phyloP scores from a whole-genome alignment of 306 rosid species.

The Mimosa pudica region DNA sequence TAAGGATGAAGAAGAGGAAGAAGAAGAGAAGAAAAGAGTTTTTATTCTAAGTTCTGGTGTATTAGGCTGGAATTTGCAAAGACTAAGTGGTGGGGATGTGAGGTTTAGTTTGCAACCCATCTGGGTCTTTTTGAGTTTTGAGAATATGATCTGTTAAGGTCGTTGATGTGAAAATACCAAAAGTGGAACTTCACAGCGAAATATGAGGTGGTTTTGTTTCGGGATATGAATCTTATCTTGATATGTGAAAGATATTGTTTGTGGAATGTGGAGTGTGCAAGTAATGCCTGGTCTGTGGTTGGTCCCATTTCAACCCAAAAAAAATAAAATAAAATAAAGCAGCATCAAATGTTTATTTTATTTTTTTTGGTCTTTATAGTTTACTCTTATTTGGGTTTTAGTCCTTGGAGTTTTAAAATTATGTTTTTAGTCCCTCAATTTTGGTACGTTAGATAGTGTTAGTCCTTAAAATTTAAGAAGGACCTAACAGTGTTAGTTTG shows the following conservation, averaged over 20 bases:
- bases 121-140: conserved; percentile 35
- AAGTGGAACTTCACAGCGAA: conserved; percentile 22
- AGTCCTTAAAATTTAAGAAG: too few species aligned
- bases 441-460: too few species aligned
- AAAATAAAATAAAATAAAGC: too few species aligned
- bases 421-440: too few species aligned
- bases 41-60: conserved; percentile 43
- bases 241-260: neutral
- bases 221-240: conserved; percentile 54
- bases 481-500: too few species aligned
- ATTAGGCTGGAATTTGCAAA: conserved; percentile 45
- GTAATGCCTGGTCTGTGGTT: conserved; percentile 23
- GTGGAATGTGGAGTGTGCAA: conserved; percentile 20
- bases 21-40: conserved; percentile 46
- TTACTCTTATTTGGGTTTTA: too few species aligned
- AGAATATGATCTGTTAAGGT: conserved; percentile 23
- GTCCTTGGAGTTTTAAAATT: too few species aligned
- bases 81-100: conserved; percentile 42
- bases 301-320: neutral
- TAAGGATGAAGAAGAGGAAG: conserved; percentile 42
- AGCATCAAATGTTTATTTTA: too few species aligned
- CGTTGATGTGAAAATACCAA: conserved; percentile 8
- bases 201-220: conserved; percentile 44
- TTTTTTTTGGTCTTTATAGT: too few species aligned
- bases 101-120: conserved; percentile 67